A percentile compares a stretch with the other conserved stretches of the same genome.
Evolutionary conservation across 163 green algal species (phyloP).

Genomic region (Volvox carteri): DNA sequence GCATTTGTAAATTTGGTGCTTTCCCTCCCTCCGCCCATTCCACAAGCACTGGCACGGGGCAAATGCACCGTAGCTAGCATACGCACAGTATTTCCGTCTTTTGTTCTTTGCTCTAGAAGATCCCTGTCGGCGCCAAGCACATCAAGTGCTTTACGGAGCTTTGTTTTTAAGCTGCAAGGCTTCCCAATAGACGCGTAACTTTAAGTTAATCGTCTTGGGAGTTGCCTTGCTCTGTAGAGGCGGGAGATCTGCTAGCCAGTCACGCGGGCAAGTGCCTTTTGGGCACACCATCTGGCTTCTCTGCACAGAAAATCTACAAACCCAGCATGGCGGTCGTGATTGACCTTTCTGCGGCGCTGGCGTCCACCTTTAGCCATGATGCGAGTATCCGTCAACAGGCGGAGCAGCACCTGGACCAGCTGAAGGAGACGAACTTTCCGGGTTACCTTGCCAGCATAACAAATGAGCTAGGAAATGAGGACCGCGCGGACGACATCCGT

Average conservation of each 20-base stretch:
- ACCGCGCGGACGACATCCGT: conserved; percentile 83
- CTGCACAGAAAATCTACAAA: not conserved
- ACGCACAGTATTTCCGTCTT: not conserved
- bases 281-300: not conserved
- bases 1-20: not conserved
- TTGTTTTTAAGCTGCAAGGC: not conserved
- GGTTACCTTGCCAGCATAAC: conserved; percentile 86
- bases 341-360: conserved; percentile 62
- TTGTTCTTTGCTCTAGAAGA: conserved; percentile 22
- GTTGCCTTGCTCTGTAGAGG: not conserved
- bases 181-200: too few species aligned
- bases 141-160: not conserved
- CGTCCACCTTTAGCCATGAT: conserved; percentile 84
- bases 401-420: conserved; percentile 85
- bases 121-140: not conserved
- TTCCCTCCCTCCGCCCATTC: not conserved
- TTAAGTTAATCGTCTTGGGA: too few species aligned
- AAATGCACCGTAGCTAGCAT: not conserved
- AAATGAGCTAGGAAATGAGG: conserved; percentile 85
- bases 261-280: not conserved
- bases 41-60: not conserved
- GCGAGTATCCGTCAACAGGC: conserved; percentile 79
- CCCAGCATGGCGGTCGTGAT: conserved; percentile 29
- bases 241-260: conserved; percentile 8
- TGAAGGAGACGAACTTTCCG: conserved; percentile 88